Evolutionary conservation across 2,329 filamentous ascomycete species (phyloP), one percentile per base, ranked within the genome.

Genomic region (Verticillium zaregamsianum): DNA sequence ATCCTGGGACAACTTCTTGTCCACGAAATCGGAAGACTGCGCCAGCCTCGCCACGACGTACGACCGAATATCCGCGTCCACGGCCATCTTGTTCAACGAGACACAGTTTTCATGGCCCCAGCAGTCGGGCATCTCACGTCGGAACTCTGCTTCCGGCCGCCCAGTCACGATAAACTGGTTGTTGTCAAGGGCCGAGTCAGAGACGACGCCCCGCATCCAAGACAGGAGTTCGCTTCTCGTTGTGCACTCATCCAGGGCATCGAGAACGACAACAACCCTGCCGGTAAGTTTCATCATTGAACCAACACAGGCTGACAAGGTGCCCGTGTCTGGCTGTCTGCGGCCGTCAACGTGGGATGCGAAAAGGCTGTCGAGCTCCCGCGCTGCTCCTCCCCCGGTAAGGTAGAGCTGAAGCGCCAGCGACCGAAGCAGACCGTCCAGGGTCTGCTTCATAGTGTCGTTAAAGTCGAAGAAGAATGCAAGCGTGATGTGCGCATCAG

Each of bases 241-340:
- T 5, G 39, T 63, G 8, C 55, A 70, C 55, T 71, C 68, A 35
- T 69, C 68, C 14, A 71, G 45, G 7, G 68, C 69, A 25, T 71
- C 67, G 0, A 71, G 45, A 6, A 68, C 35, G n/a, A 70, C 58
- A 14, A 7, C 35, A 14, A 60, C 55, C 14, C 54, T 64, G 0
- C 52, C 58, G 11, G 31, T 11, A 8, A 12, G 23, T 61, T 32
- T 31, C 2, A 76, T 62, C 62, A 73, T 71, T 8, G 66, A 23
- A 1, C 35, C 58, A 28, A 69, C 55, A 17, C 65, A 60, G 1
- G 68, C 52, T 3, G 69, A 57, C 25, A 76, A 69, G 9, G 52
- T 63, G 25, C 69, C 55, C 9, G 61, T 37, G 2, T 69, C 64
- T 5, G 72, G 73, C 45, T 71, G 64, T 31, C 57, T 64, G 8